Percentiles rank a stretch among this genome's conserved stretches.
Conservation (phyloP, 179 eudicot species). For the Vitellaria paradoxa region DNA sequence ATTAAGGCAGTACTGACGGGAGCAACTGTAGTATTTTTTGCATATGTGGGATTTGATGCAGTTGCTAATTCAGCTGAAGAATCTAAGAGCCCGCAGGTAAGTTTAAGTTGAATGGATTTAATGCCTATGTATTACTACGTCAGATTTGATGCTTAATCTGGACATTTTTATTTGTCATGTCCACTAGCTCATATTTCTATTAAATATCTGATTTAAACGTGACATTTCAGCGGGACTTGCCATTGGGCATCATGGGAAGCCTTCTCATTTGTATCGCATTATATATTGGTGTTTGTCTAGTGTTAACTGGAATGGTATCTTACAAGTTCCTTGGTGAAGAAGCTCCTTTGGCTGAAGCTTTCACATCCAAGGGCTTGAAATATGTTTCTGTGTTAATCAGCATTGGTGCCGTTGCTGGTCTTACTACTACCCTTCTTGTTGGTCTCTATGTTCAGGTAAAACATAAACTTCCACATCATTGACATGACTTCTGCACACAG, state of each 20-base stretch:
- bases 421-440: slow-evolving; percentile 90
- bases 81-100: slow-evolving; percentile 88
- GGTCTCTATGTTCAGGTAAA: slow-evolving; percentile 98
- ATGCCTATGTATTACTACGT: slow-evolving; percentile 7
- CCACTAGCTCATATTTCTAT: neutral
- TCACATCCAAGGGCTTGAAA: slow-evolving; percentile 81
- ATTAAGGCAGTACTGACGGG: slow-evolving; percentile 72
- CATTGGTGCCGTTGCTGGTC: slow-evolving; percentile 96
- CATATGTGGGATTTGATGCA: slow-evolving; percentile 98
- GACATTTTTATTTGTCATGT: slow-evolving; percentile 6
- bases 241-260: slow-evolving; percentile 91
- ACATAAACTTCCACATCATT: slow-evolving; percentile 7
- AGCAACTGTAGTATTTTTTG: slow-evolving; percentile 95
- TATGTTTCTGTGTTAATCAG: slow-evolving; percentile 80
- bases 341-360: slow-evolving; percentile 91
- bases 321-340: slow-evolving; percentile 75
- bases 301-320: slow-evolving; percentile 95
- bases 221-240: slow-evolving; percentile 75
- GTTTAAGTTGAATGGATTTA: slow-evolving; percentile 10
- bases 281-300: slow-evolving; percentile 89
- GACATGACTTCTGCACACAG: slow-evolving; percentile 8
- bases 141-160: neutral
- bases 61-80: slow-evolving; percentile 99
- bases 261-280: slow-evolving; percentile 70
- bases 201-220: neutral